Base-by-base conservation (phyloP, 805 yeast species). In the Tetrapisispora iriomotensis region DNA sequence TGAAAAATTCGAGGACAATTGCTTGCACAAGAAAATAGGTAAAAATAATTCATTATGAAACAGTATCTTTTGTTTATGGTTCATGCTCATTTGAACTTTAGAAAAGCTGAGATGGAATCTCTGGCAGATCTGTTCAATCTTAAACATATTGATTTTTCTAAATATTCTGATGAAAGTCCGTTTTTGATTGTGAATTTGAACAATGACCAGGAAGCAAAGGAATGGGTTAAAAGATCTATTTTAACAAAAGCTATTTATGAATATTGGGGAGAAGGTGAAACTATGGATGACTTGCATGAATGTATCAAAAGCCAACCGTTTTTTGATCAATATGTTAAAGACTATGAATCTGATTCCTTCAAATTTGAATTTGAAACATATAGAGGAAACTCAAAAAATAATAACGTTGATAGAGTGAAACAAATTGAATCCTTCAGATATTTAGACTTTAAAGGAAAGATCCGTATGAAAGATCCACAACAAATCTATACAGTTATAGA, bases 101-200 rank as follows among this genome's bases (percentile, higher is more conserved):
- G 97, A 36, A 62, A 62, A 27, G 84, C 95, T 0, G 98, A 90
- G 61, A 62, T 92, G 26, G 86, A 82, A 49, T 80, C 96, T 0
- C 62, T 92, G 33, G 96, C 96, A 0, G 77, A 75, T 25, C 60
- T 82, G 38, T 62, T 73, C 46, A 62, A 62, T 14, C 63, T 92
- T 3, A 38, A 61, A 10, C 46, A 43, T 1, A 65, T 82, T 7
- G 88, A 85, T 54, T 63, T 86, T 36, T 59, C 75, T 13, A 53
- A 55, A 6, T 85, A 85, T 54, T 66, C 67, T 40, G 78, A 71
- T 31, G 60, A 64, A 3, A 68, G 64, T 9, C 97, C 97, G 3
- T 88, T 86, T 53, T 53, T 88, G 43, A 63, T 75, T 2, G 81
- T 88, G 1, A 70, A 76, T 15, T 63, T 92, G 28, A 74, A 73